Percentiles rank a stretch among this genome's conserved stretches.
phyloP scores from a whole-genome alignment of 2,329 filamentous ascomycete genomes.

The Podosphaera xanthii region DNA sequence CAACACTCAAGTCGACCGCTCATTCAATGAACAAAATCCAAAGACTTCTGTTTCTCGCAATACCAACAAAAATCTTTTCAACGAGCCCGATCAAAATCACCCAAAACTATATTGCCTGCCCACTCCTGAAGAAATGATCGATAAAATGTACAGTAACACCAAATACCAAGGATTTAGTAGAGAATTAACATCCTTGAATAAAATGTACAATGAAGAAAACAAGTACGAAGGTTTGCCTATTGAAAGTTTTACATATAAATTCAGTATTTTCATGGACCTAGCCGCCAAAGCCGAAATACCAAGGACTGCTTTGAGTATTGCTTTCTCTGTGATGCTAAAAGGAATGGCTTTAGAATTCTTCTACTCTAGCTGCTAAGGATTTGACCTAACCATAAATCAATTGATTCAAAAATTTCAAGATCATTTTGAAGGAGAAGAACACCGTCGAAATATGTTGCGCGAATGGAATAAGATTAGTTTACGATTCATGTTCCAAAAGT shows the following conservation, averaged over 20 bases:
- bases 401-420: neutral
- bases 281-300: neutral
- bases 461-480: neutral
- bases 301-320: neutral
- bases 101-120: neutral
- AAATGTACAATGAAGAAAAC: neutral
- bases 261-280: neutral
- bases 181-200: neutral
- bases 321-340: neutral
- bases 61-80: neutral
- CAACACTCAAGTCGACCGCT: too few species aligned
- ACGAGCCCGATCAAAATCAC: neutral
- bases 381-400: neutral
- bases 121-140: neutral
- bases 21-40: neutral
- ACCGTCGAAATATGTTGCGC: neutral
- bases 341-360: neutral
- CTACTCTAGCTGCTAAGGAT: neutral
- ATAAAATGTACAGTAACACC: neutral
- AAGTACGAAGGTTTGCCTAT: neutral
- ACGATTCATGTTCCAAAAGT: neutral
- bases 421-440: neutral
- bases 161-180: too few species aligned
- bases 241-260: constrained; percentile 1
- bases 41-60: neutral